Evolutionary conservation across 352 stramenopile species (phyloP), one percentile per base, ranked within the genome.

Genomic region (Pythium dissimile): DNA sequence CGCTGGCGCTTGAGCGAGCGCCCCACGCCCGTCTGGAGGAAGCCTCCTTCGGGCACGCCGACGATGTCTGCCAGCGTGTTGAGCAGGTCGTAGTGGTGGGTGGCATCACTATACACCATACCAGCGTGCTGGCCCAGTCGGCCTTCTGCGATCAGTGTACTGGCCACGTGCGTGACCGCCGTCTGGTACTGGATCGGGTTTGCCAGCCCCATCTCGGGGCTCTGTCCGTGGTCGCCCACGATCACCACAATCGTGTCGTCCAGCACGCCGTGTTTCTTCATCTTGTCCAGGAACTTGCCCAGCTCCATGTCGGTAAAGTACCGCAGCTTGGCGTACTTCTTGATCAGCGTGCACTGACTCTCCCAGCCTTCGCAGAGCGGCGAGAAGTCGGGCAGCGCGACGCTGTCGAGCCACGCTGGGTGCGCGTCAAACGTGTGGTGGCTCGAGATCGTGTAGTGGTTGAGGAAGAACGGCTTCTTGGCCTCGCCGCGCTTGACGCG

Each of bases 371-470:
- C 50, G 23, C 41, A 55, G 0, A 80, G 50, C 18, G 64, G 42
- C 0, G 64, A 69, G 16, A 86, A 77, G 24, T 84, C 67, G 3
- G 73, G 75, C 13, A 73, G 67, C 5, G 55, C 34, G 20, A 34
- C 32, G 7, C 69, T 21, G 1, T 57, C 49, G 45, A 73, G 82
- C 76, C 76, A 82, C 23, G 64, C 49, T 1, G 76, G 71, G 0
- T 55, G 54, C 3, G 70, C 64, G 12, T 56, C 48, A 42, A 71
- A 85, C 16, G 67, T 65, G 2, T 55, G 65, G 62, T 85, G 75
- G 18, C 70, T 82, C 6, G 71, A 82, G 59, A 86, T 84, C 2
- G 76, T 84, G 52, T 86, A 86, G 37, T 82, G 72, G 5, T 65
- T 82, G n/a, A 81, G 50, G 50, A 82, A 86, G 15, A 80, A 63